These are phyloP conservation scores for Phytophthora idaei DNA, from an alignment of 352 stramenopile genomes.

Conservation along the genomic window DNA sequence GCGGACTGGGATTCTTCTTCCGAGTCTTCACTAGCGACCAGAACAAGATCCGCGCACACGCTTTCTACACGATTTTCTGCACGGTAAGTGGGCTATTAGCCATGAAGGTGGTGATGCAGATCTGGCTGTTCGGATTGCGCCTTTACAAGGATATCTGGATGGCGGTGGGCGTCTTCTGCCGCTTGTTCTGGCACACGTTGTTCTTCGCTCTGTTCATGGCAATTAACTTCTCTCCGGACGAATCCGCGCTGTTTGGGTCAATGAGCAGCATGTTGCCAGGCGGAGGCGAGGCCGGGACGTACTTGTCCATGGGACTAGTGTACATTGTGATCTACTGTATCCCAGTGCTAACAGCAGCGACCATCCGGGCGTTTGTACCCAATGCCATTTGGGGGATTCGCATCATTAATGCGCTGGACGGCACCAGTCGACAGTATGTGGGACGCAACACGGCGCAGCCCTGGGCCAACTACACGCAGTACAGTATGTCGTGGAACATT, in stretches of 20 bases:
- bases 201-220: constrained; percentile 76
- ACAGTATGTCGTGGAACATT: constrained; percentile 70
- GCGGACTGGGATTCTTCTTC: constrained; percentile 64
- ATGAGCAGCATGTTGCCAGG: constrained; percentile 50
- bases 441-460: constrained; percentile 74
- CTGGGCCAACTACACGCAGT: constrained; percentile 63
- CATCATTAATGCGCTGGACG: constrained; percentile 67
- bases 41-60: constrained; percentile 68
- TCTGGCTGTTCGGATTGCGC: constrained; percentile 73
- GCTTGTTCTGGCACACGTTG: constrained; percentile 72
- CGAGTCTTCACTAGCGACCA: constrained; percentile 60
- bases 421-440: constrained; percentile 78
- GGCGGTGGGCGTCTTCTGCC: constrained; percentile 62
- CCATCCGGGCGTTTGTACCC: constrained; percentile 61
- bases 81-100: constrained; percentile 58
- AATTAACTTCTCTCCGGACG: constrained; percentile 65
- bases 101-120: constrained; percentile 74
- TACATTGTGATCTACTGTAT: constrained; percentile 70
- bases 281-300: constrained; percentile 56
- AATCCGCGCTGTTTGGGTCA: constrained; percentile 51
- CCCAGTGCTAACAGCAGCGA: constrained; percentile 53
- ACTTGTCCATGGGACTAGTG: constrained; percentile 61
- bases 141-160: constrained; percentile 74
- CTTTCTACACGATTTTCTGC: constrained; percentile 74
- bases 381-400: constrained; percentile 64